Evolutionary conservation across 768 basidiomycete genomes (phyloP).

Genomic region (Pholiota molesta): DNA sequence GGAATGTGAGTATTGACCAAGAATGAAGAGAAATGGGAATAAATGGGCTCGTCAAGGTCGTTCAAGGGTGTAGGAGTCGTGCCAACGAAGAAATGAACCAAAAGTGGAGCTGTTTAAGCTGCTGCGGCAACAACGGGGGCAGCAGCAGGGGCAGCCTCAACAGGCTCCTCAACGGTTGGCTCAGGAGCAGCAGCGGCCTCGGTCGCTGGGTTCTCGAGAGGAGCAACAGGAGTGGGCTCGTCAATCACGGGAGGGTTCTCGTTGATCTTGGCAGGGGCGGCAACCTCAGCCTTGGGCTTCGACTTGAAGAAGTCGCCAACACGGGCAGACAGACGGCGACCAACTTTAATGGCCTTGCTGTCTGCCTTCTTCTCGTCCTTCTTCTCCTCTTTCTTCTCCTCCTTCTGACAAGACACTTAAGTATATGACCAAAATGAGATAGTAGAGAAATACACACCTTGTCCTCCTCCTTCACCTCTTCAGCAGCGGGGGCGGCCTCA

Average conservation of each 20-base stretch:
- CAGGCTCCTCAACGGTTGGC: slow-evolving; percentile 41
- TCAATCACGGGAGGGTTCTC: slow-evolving; percentile 91
- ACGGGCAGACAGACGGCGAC: slow-evolving; percentile 83
- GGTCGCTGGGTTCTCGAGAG: slow-evolving; percentile 77
- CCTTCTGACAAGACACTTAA: slow-evolving; percentile 18
- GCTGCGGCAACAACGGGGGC: slow-evolving; percentile 77
- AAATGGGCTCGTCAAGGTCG: slow-evolving; percentile 45
- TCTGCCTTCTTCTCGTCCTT: slow-evolving; percentile 50
- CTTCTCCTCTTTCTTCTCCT: slow-evolving; percentile 48
- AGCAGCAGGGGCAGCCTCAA: slow-evolving; percentile 54
- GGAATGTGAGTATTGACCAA: slow-evolving; percentile 41
- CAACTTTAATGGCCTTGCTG: slow-evolving; percentile 61
- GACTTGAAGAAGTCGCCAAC: slow-evolving; percentile 83
- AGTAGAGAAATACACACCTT: slow-evolving; percentile 41
- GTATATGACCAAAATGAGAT: neutral
- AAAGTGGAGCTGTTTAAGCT: slow-evolving; percentile 55
- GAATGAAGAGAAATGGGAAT: slow-evolving; percentile 35
- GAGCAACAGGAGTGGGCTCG: slow-evolving; percentile 78
- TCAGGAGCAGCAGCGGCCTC: slow-evolving; percentile 45
- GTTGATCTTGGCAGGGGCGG: slow-evolving; percentile 79
- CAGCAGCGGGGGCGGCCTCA: slow-evolving; percentile 54
- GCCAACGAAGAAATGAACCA: slow-evolving; percentile 32
- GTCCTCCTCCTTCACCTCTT: slow-evolving; percentile 59
- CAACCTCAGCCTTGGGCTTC: slow-evolving; percentile 66
- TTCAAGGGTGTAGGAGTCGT: slow-evolving; percentile 33